Evolutionary conservation across 306 rosid genomes (phyloP), one percentile per base, ranked within the genome.

Genomic region (Cucumis hystrix): DNA sequence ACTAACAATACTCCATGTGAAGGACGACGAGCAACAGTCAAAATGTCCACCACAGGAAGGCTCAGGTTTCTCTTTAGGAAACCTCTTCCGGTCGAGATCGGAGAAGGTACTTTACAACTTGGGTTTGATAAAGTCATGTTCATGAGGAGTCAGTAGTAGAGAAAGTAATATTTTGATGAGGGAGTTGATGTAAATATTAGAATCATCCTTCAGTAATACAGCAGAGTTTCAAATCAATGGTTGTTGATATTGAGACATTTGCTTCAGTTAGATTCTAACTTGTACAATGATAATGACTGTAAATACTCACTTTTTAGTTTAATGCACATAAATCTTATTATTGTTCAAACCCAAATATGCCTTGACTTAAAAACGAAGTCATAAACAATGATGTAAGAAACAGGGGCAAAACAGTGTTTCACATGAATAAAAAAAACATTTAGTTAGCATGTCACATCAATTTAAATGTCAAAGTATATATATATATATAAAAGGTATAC

Each of bases 41-140:
- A 85, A 85, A 20, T 86, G 84, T 65, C 61, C 92, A 13, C 73
- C 89, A 57, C 87, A 77, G 77, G 87, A 80, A 56, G 86, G 88
- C 33, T 86, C 85, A 30, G 86, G 96, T 20, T 89, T 84, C 78
- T 87, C 89, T 66, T 86, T 93, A 0, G 93, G 97, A 68, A 91
- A 71, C 74, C 83, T 91, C 68, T 91, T 93, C 79, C 87, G 90
- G 80, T 86, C 90, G 59, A 84, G 89, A 83, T 70, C 75, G 8
- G 75, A 70, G 75, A 70, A 70, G 75, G 75, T 70, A 70, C 58
- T 70, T 45, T 70, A 70, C 75, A 70, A 70, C 58, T 70, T 70
- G 75, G 75, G 75, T 10, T 70, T 70, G 75, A 45, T 70, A 21
- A 70, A 70, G 75, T 70, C 75, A 70, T 70, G 37, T 8, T 70